Evolutionary conservation across 2,329 filamentous ascomycete species (phyloP).

Genomic region (Pestalotiopsis sp.): DNA sequence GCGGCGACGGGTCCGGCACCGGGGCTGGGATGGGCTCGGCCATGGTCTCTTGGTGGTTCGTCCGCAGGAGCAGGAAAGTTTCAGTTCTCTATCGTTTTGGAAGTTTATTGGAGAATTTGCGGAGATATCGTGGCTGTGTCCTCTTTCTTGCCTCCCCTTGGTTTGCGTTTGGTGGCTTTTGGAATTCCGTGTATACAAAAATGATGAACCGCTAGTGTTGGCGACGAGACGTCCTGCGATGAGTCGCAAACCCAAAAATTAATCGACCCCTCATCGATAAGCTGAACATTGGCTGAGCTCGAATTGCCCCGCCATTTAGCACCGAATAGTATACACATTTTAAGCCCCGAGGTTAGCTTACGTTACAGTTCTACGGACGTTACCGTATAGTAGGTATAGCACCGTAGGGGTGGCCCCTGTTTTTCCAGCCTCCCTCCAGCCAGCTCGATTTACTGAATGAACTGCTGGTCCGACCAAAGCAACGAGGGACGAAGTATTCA

Average conservation of each 20-base stretch:
- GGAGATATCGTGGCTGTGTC: not conserved
- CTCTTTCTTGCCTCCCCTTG: not conserved
- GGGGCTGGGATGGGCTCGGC: constrained; percentile 18
- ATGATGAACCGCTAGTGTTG: too few species aligned
- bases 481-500: too few species aligned
- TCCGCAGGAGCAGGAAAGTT: not conserved
- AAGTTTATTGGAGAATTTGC: not conserved
- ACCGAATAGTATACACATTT: not conserved
- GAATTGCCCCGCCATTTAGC: constrained; percentile 11
- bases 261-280: constrained; percentile 2
- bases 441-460: too few species aligned
- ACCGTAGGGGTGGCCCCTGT: not conserved
- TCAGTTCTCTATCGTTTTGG: not conserved
- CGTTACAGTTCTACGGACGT: not conserved
- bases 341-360: not conserved
- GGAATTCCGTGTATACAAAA: not conserved
- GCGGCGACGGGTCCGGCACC: not conserved
- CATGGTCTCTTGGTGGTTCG: constrained; percentile 6
- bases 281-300: not conserved
- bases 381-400: not conserved
- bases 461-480: too few species aligned
- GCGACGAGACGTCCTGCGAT: not conserved
- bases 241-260: not conserved
- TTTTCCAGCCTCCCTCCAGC: too few species aligned
- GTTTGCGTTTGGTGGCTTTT: not conserved